Evolutionary conservation across 805 yeast genomes (phyloP).

Genomic region (Candida mattraensis): DNA sequence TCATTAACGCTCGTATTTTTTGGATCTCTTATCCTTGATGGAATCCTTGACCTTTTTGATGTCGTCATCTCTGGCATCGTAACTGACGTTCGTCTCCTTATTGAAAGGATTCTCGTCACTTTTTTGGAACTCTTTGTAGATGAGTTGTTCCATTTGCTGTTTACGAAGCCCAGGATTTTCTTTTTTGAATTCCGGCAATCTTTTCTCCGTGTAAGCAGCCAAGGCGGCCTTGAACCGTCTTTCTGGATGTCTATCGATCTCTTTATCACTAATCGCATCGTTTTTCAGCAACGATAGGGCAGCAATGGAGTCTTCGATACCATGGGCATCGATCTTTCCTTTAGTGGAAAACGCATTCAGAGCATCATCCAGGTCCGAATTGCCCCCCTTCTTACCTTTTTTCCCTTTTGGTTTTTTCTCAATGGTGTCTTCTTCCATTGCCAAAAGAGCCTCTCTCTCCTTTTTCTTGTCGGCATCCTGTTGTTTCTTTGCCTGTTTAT

Average conservation of each 20-base stretch:
- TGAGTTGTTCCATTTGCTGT: slow-evolving; percentile 72
- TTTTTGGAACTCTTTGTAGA: slow-evolving; percentile 79
- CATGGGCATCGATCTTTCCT: slow-evolving; percentile 61
- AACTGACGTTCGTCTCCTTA: slow-evolving; percentile 62
- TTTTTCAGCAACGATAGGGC: slow-evolving; percentile 67
- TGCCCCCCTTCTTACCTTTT: slow-evolving; percentile 42
- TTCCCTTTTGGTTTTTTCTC: slow-evolving; percentile 63
- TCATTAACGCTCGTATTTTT: slow-evolving; percentile 31
- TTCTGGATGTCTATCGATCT: slow-evolving; percentile 84
- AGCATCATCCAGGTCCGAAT: slow-evolving; percentile 61
- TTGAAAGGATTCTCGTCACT: slow-evolving; percentile 82
- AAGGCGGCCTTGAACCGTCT: slow-evolving; percentile 82
- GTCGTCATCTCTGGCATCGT: slow-evolving; percentile 60
- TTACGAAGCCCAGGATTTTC: slow-evolving; percentile 80
- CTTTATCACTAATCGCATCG: slow-evolving; percentile 57
- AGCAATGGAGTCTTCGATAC: slow-evolving; percentile 75
- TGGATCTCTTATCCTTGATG: slow-evolving; percentile 32
- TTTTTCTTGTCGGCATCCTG: slow-evolving; percentile 79
- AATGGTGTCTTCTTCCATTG: slow-evolving; percentile 54
- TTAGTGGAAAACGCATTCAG: slow-evolving; percentile 45
- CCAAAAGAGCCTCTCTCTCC: slow-evolving; percentile 73
- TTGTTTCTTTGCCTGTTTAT: slow-evolving; percentile 65
- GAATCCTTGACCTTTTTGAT: slow-evolving; percentile 39
- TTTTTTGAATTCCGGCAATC: slow-evolving; percentile 69
- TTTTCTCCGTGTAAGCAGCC: slow-evolving; percentile 65